These are phyloP conservation scores for Xerocomus spinulosus DNA, from an alignment of 768 basidiomycete genomes.

Conservation along the genomic window DNA sequence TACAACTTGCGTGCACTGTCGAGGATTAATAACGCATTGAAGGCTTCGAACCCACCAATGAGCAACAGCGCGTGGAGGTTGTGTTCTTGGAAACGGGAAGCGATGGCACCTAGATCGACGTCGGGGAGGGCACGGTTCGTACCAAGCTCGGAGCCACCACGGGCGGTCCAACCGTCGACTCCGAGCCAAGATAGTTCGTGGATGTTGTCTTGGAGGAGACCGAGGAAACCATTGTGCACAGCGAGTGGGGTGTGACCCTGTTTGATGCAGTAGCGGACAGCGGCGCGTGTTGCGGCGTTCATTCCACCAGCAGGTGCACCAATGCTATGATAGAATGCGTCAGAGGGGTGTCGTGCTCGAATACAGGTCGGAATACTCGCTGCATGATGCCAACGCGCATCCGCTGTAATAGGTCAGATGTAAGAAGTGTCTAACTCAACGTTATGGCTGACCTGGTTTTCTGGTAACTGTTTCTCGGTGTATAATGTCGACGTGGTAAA, in stretches of 20 bases:
- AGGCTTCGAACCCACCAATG: conserved; percentile 96
- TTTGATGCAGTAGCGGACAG: conserved; percentile 86
- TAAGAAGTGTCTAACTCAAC: background rate
- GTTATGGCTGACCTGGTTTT: conserved; percentile 35
- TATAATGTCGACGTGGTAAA: conserved; percentile 62
- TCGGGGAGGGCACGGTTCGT: conserved; percentile 91
- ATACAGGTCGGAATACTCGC: conserved; percentile 40
- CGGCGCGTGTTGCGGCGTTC: conserved; percentile 96
- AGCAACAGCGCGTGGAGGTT: conserved; percentile 74
- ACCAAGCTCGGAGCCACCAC: conserved; percentile 96
- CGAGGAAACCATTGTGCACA: conserved; percentile 94
- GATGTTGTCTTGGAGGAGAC: conserved; percentile 85
- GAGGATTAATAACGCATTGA: conserved; percentile 70
- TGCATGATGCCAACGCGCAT: conserved; percentile 82
- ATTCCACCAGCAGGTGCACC: conserved; percentile 98
- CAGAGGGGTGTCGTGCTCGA: background rate
- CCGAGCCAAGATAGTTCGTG: conserved; percentile 90
- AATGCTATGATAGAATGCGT: conserved; percentile 47
- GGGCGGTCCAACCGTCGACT: conserved; percentile 93
- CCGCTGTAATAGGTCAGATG: conserved; percentile 41
- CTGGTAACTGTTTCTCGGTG: conserved; percentile 49
- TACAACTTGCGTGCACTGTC: conserved; percentile 80
- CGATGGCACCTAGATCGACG: conserved; percentile 81
- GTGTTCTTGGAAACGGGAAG: conserved; percentile 87
- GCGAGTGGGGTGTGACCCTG: conserved; percentile 93